A percentile compares a stretch with the other conserved stretches of the same genome.
These are phyloP conservation scores for Agastache rugosa DNA, from an alignment of 257 asterid genomes.

Conservation along the genomic window DNA sequence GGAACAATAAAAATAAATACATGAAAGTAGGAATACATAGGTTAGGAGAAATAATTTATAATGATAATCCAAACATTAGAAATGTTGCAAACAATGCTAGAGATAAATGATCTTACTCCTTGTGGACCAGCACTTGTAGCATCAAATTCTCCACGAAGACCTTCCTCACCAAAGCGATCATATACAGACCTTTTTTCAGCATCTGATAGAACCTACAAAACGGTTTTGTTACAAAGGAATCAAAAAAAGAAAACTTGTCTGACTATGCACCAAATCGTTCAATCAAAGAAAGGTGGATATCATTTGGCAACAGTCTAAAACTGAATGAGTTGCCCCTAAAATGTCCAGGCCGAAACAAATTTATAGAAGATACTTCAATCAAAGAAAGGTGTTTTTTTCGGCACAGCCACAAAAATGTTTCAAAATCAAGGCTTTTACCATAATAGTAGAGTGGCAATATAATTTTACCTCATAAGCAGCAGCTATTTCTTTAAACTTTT, in stretches of 20 bases:
- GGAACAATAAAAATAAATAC: slow-evolving; percentile 24
- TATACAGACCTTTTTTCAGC: slow-evolving; percentile 79
- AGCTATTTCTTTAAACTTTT: slow-evolving; percentile 86
- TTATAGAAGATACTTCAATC: too few relatives aligned
- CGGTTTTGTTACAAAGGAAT: slow-evolving; percentile 35
- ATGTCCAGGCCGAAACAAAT: too few relatives aligned
- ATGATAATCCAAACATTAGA: slow-evolving; percentile 24
- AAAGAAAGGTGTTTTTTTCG: neutral
- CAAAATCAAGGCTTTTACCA: neutral
- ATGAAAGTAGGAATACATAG: slow-evolving; percentile 12
- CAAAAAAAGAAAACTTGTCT: slow-evolving; percentile 11
- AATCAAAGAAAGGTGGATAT: neutral
- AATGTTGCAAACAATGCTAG: slow-evolving; percentile 4
- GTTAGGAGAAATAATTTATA: neutral
- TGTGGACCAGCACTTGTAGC: slow-evolving; percentile 60
- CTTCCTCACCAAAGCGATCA: slow-evolving; percentile 93
- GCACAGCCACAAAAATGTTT: neutral
- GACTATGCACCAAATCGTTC: slow-evolving; percentile 25
- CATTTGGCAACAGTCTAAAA: neutral
- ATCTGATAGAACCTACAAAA: slow-evolving; percentile 84
- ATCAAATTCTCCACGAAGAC: slow-evolving; percentile 71
- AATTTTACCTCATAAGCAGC: slow-evolving; percentile 93
- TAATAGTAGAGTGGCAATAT: neutral
- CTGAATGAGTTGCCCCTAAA: too few relatives aligned
- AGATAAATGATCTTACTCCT: slow-evolving; percentile 49